Percentiles rank a stretch among this genome's conserved stretches.
Evolutionary conservation across 2,329 filamentous ascomycete species (phyloP).

Genomic region (Zalaria sp.): DNA sequence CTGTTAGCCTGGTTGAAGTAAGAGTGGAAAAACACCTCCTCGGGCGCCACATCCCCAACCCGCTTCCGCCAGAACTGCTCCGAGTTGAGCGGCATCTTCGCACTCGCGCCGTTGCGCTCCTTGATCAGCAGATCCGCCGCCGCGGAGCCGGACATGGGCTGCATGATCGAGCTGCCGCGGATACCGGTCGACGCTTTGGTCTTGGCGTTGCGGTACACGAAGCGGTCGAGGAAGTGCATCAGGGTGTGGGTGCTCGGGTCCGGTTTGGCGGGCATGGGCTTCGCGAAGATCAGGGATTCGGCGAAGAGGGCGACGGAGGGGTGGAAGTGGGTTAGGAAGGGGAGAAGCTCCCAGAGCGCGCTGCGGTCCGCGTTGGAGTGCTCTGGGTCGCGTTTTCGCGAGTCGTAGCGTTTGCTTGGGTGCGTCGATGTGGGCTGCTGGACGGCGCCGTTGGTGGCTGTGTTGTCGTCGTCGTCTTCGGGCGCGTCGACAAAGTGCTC

Average conservation of each 20-base stretch:
- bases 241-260: constrained; percentile 82
- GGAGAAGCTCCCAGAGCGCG: constrained; percentile 85
- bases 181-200: constrained; percentile 38
- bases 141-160: constrained; percentile 60
- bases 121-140: constrained; percentile 47
- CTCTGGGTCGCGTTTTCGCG: constrained; percentile 80
- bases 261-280: constrained; percentile 69
- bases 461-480: constrained; percentile 36
- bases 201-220: constrained; percentile 94
- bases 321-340: constrained; percentile 73
- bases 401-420: constrained; percentile 48
- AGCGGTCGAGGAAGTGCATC: constrained; percentile 92
- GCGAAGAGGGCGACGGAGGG: constrained; percentile 84
- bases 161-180: constrained; percentile 89
- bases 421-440: constrained; percentile 4
- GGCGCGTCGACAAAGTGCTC: constrained; percentile 55
- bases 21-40: constrained; percentile 96
- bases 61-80: constrained; percentile 87
- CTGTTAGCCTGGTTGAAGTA: constrained; percentile 65
- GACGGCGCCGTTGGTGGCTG: constrained; percentile 9
- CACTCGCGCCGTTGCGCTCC: constrained; percentile 42
- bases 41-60: constrained; percentile 69
- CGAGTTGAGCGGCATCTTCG: constrained; percentile 60
- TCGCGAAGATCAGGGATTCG: constrained; percentile 51
- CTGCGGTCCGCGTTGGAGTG: constrained; percentile 86